Conservation (phyloP, 164 flowering plant genomes). For the Saururus chinensis region DNA sequence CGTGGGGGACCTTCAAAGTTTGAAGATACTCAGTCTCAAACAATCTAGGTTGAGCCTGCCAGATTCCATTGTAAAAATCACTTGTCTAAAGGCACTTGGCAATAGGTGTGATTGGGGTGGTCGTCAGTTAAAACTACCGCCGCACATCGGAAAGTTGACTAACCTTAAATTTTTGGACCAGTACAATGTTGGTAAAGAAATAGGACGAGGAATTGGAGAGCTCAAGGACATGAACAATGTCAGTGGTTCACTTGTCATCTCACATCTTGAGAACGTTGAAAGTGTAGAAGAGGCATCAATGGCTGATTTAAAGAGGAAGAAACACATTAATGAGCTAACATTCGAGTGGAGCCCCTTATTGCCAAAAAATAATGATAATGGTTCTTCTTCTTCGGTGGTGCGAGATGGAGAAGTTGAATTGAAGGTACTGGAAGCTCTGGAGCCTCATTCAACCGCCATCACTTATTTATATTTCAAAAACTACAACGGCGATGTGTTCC, state of each 20-base stretch:
- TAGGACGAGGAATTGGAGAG: constrained; percentile 4
- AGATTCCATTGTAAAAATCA: neutral
- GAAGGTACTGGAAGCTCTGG: constrained; percentile 8
- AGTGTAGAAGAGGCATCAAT: too few relatives aligned
- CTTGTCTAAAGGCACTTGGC: neutral
- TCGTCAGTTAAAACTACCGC: neutral
- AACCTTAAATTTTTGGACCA: neutral
- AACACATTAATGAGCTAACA: too few relatives aligned
- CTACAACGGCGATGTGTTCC: neutral
- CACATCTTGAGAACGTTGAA: too few relatives aligned
- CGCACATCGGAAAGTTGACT: constrained; percentile 3
- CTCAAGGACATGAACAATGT: constrained; percentile 2
- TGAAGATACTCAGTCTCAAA: neutral
- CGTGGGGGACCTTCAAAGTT: neutral
- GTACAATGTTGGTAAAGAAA: constrained; percentile 6
- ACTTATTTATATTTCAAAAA: neutral
- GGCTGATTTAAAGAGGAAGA: too few relatives aligned
- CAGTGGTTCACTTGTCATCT: constrained; percentile 4
- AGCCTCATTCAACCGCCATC: constrained; percentile 1
- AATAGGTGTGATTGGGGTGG: too few relatives aligned
- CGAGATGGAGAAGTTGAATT: neutral
- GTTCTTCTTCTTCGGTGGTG: neutral
- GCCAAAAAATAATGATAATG: neutral
- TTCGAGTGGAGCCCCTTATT: constrained; percentile 1
- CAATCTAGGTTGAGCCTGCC: neutral